Percentiles rank a stretch among this genome's conserved stretches.
Evolutionary conservation across 805 yeast genomes (phyloP).

Genomic region (Pichia kluyveri): DNA sequence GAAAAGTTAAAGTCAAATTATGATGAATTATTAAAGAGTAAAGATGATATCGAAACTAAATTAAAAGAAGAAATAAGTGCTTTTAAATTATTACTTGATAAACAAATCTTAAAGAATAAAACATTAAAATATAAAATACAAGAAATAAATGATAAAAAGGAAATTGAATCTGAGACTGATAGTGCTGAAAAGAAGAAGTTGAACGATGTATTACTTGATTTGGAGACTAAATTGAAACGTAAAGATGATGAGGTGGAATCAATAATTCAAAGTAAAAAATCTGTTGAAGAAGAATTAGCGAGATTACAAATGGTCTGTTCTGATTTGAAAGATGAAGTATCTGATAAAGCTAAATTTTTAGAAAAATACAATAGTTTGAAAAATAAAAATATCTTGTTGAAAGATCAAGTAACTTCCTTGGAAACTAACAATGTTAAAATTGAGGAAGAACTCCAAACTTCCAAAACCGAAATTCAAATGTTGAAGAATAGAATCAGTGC

Average conservation of each 20-base stretch:
- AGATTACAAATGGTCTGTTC: conserved; percentile 3
- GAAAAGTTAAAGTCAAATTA: background rate
- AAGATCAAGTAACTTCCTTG: background rate
- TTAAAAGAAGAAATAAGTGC: background rate
- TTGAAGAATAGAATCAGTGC: background rate
- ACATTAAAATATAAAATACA: background rate
- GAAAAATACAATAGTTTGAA: conserved; percentile 3
- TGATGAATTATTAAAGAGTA: background rate
- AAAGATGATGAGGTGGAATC: background rate
- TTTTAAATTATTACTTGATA: background rate
- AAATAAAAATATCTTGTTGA: background rate
- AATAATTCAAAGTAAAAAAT: background rate
- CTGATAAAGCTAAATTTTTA: background rate
- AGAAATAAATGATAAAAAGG: background rate
- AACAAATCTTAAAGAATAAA: background rate
- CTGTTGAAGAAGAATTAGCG: conserved; percentile 3
- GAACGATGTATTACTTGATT: background rate
- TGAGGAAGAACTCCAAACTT: background rate
- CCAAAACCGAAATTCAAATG: background rate
- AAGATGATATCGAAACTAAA: background rate
- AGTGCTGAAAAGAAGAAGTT: background rate
- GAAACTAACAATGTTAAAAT: background rate
- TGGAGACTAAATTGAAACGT: background rate
- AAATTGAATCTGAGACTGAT: background rate
- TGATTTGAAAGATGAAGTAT: conserved; percentile 2